phyloP scores from a whole-genome alignment of 2,329 filamentous ascomycete genomes.

The Verticillium tricorpus region DNA sequence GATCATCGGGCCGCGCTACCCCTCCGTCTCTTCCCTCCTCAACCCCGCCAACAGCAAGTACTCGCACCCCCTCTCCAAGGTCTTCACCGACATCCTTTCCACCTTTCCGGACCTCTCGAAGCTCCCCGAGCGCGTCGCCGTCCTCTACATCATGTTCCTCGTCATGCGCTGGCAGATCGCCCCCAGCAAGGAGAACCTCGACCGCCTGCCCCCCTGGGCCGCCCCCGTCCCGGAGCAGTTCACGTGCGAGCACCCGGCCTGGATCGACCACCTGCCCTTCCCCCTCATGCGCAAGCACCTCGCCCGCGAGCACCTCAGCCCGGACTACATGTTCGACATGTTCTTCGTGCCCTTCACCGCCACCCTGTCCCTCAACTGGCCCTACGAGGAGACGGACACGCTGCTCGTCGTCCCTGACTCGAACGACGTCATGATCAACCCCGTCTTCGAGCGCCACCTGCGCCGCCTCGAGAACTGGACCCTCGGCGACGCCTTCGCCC shows the following conservation, averaged over 20 bases:
- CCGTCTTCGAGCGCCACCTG: constrained; percentile 79
- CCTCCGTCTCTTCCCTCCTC: constrained; percentile 72
- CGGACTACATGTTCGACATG: constrained; percentile 64
- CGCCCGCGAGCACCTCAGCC: constrained; percentile 41
- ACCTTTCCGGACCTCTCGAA: constrained; percentile 76
- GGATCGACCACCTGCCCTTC: constrained; percentile 81
- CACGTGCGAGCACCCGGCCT: constrained; percentile 65
- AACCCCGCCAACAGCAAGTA: constrained; percentile 60
- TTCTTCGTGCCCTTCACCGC: constrained; percentile 81
- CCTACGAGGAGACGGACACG: constrained; percentile 69
- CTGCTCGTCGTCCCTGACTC: constrained; percentile 54
- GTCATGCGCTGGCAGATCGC: constrained; percentile 82
- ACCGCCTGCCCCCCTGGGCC: constrained; percentile 70
- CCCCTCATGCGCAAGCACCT: constrained; percentile 69
- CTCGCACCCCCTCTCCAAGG: constrained; percentile 74
- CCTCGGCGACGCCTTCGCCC: constrained; percentile 64
- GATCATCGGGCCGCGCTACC: constrained; percentile 72
- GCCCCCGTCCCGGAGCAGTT: constrained; percentile 64
- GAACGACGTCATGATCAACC: constrained; percentile 74
- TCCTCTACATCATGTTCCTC: constrained; percentile 83
- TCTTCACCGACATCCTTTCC: constrained; percentile 79
- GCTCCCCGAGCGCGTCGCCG: constrained; percentile 78
- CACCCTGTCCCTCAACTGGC: constrained; percentile 77
- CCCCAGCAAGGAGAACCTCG: constrained; percentile 74
- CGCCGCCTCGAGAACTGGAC: constrained; percentile 76